Percentiles rank a stretch among this genome's conserved stretches.
Conservation (phyloP, 139 green algal genomes). For the Mesotaenium endlicherianum region DNA sequence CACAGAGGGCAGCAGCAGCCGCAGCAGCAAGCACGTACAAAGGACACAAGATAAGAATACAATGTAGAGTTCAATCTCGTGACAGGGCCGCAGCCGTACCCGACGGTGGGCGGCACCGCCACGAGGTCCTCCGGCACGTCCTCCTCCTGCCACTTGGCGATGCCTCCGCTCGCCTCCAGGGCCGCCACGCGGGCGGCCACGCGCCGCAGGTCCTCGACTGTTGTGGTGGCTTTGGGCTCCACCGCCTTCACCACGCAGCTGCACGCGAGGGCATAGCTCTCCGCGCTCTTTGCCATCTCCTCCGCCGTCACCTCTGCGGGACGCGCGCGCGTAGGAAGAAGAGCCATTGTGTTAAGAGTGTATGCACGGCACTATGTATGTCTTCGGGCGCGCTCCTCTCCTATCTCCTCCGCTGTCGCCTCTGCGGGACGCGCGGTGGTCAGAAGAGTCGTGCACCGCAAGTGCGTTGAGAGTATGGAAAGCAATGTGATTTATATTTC, state of each 20-base stretch:
- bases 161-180: conserved; percentile 46
- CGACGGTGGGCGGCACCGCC: background rate
- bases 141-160: conserved; percentile 40
- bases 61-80: background rate
- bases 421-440: too few species aligned
- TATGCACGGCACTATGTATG: too few species aligned
- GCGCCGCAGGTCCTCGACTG: conserved; percentile 42
- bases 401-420: too few species aligned
- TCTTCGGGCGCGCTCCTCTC: too few species aligned
- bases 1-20: background rate
- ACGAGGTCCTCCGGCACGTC: conserved; percentile 44
- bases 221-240: conserved; percentile 44
- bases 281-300: conserved; percentile 57
- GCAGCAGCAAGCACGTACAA: background rate
- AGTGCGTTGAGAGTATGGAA: too few species aligned
- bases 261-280: conserved; percentile 34
- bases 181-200: conserved; percentile 63
- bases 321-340: background rate
- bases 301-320: conserved; percentile 54
- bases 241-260: conserved; percentile 65
- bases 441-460: too few species aligned
- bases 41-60: background rate
- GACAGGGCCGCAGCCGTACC: conserved; percentile 21
- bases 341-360: background rate
- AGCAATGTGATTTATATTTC: too few species aligned